Evolutionary conservation across 306 rosid genomes (phyloP), one percentile per base, ranked within the genome.

Genomic region (Lotus japonicus): DNA sequence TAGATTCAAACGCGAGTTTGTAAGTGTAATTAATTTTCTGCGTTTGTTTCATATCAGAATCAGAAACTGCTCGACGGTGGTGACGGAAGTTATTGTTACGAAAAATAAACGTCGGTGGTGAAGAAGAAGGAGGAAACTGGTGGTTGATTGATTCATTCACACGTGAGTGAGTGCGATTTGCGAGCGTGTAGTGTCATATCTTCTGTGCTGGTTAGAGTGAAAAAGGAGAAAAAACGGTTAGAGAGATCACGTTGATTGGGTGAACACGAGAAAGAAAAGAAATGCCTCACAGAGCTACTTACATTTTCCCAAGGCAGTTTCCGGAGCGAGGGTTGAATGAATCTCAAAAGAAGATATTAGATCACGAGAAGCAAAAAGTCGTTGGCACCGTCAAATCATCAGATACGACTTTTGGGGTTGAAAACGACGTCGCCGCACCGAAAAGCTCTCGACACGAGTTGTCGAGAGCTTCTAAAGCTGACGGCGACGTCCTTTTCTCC

Each of bases 251-350:
- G 74, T 71, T 69, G 21, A 33, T 63, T 33, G 23, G 33, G 80
- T 61, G 66, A 66, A 36, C 9, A 2, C 6, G 31, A n/a, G 3
- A 33, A 67, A 73, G 74, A 65, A n/a, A n/a, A 78, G 63, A 65
- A 71, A 94, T 95, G 99, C 99, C 99, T 77, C 97, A 95, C 79
- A 87, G 87, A 59, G 89, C 96, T 2, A 95, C 99, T 66, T 95
- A 95, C 96, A 76, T 95, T 86, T 95, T 95, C 69, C 99, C 97
- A 1, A 82, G 99, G 91, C 96, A 89, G 49, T 90, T 95, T 31
- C 91, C 95, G 2, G 97, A 95, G 35, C 82, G 85, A 16, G 68
- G 85, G 15, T 80, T 81, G 16, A 91, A 84, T 39, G 87, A 81
- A 21, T 80, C 90, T 6, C 74, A 88, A 4, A 85, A 83, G 57